Conservation (phyloP, 1,139 yeast genomes). For the Casaregolazyma lundiana region DNA sequence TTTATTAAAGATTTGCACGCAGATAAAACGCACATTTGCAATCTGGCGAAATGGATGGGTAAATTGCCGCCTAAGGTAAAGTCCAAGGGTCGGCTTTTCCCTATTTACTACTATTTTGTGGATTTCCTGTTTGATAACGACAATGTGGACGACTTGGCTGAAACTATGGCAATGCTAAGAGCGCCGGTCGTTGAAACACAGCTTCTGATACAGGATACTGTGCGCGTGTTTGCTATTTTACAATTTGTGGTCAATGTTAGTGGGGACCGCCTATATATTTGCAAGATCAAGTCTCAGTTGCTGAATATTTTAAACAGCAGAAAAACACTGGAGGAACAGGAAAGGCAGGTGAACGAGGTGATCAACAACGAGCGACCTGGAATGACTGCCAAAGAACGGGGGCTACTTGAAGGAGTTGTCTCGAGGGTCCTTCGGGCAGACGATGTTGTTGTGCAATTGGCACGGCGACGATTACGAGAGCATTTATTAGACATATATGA, state of each 20-base stretch:
- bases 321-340: conserved; percentile 1
- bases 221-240: conserved; percentile 22
- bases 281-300: conserved; percentile 20
- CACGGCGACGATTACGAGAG: conserved; percentile 16
- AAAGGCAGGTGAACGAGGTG: conserved; percentile 13
- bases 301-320: conserved; percentile 5
- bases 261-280: conserved; percentile 16
- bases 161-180: conserved; percentile 22
- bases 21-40: conserved; percentile 16
- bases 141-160: conserved; percentile 22
- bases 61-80: conserved; percentile 10
- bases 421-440: conserved; percentile 8
- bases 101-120: conserved; percentile 11
- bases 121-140: conserved; percentile 14
- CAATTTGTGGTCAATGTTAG: conserved; percentile 21
- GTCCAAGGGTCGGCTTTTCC: not conserved
- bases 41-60: conserved; percentile 20
- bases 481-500: not conserved
- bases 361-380: conserved; percentile 22
- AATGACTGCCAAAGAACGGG: conserved; percentile 17
- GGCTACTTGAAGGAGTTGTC: conserved; percentile 19
- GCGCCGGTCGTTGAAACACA: conserved; percentile 21
- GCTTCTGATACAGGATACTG: conserved; percentile 21
- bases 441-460: conserved; percentile 20
- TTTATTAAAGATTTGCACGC: conserved; percentile 21